phyloP scores from a whole-genome alignment of 148 eudicot genomes.

The Nepenthes gracilis region DNA sequence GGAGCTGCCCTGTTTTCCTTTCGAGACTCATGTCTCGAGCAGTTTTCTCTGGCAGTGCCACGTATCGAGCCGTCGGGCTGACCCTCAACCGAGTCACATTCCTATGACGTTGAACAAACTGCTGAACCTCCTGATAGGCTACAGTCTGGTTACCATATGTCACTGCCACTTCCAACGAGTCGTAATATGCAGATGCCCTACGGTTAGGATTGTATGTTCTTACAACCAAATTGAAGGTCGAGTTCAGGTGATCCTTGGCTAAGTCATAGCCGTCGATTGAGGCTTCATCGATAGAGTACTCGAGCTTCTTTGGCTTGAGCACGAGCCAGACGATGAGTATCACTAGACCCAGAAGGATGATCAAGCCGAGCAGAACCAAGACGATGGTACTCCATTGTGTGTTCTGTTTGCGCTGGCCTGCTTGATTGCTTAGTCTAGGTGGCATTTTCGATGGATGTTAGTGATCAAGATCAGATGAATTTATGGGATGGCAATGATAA shows the following conservation, averaged over 20 bases:
- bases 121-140: conserved; percentile 13
- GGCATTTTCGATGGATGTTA: no score
- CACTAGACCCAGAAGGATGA: conserved; percentile 38
- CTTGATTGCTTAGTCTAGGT: no score
- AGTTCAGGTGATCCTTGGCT: conserved; percentile 24
- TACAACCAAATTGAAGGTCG: conserved; percentile 41
- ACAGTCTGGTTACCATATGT: conserved; percentile 30
- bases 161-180: conserved; percentile 32
- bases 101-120: conserved; percentile 43
- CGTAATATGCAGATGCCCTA: conserved; percentile 44
- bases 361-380: conserved; percentile 29
- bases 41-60: conserved; percentile 9
- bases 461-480: no score
- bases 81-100: conserved; percentile 38
- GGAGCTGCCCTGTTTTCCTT: conserved; percentile 37
- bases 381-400: conserved; percentile 11
- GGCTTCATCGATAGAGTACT: conserved; percentile 48
- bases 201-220: conserved; percentile 51
- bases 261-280: conserved; percentile 41
- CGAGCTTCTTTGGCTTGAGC: conserved; percentile 37
- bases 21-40: conserved; percentile 33
- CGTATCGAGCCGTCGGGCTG: conserved; percentile 19
- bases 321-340: conserved; percentile 57
- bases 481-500: no score
- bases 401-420: conserved; percentile 6